A percentile compares a stretch with the other conserved stretches of the same genome.
Evolutionary conservation across 2,329 filamentous ascomycete genomes (phyloP).

Genomic region (Aschersonia sp.): DNA sequence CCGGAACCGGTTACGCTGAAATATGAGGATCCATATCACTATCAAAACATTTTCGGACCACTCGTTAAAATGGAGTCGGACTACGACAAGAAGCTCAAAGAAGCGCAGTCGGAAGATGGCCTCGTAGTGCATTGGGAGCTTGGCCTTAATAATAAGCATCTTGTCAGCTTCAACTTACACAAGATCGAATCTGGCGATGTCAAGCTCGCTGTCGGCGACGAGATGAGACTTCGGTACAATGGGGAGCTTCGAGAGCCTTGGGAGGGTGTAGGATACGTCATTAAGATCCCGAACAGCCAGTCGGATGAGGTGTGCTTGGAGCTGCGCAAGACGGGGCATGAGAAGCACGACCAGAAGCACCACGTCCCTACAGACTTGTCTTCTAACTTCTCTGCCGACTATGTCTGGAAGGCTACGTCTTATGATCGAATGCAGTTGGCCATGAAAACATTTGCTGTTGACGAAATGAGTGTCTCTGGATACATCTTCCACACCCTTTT

Average conservation of each 20-base stretch:
- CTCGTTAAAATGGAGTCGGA: constrained; percentile 98
- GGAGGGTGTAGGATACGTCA: constrained; percentile 97
- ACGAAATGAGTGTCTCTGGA: constrained; percentile 95
- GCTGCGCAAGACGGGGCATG: constrained; percentile 82
- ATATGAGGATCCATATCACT: constrained; percentile 96
- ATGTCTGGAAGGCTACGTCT: constrained; percentile 98
- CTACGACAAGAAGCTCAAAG: constrained; percentile 97
- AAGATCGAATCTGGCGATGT: constrained; percentile 97
- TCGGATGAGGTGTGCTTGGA: constrained; percentile 96
- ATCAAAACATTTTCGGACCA: constrained; percentile 96
- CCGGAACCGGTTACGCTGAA: constrained; percentile 82
- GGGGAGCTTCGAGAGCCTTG: constrained; percentile 83
- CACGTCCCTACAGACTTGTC: constrained; percentile 83
- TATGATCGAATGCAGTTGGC: constrained; percentile 98
- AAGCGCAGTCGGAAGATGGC: constrained; percentile 95
- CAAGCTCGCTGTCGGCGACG: constrained; percentile 92
- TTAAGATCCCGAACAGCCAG: constrained; percentile 99
- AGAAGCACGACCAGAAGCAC: constrained; percentile 48
- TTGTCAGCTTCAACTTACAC: constrained; percentile 87
- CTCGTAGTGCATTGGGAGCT: constrained; percentile 88
- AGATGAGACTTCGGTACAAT: constrained; percentile 95
- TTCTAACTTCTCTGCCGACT: constrained; percentile 95
- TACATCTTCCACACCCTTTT: constrained; percentile 97
- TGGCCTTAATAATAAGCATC: constrained; percentile 92
- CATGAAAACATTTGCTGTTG: constrained; percentile 97